Conservation (phyloP, 306 rosid species). For the Begonia peltatifolia region DNA sequence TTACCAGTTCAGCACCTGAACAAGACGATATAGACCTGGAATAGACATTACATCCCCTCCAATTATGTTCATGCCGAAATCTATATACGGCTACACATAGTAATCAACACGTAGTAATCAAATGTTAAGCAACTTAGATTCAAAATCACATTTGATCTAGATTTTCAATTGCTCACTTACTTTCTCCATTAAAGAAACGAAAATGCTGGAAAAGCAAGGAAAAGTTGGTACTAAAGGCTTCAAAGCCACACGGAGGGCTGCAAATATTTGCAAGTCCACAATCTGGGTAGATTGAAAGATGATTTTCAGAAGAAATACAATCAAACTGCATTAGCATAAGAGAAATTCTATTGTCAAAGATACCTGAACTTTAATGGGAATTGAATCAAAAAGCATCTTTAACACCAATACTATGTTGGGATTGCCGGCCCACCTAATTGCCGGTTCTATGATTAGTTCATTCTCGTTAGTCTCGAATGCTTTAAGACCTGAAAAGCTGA, state of each 20-base stretch:
- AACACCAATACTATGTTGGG: constrained; percentile 53
- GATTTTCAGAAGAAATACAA: constrained; percentile 14
- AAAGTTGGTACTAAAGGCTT: constrained; percentile 79
- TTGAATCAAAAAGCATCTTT: constrained; percentile 26
- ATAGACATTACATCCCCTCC: constrained; percentile 93
- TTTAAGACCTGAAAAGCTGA: constrained; percentile 49
- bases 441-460: constrained; percentile 69
- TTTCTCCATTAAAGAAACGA: constrained; percentile 76
- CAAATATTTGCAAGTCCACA: constrained; percentile 75
- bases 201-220: constrained; percentile 72
- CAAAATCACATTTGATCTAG: no score
- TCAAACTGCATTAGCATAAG: not conserved
- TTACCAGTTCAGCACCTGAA: constrained; percentile 64
- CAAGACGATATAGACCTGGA: constrained; percentile 65
- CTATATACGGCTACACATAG: constrained; percentile 64
- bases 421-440: constrained; percentile 80
- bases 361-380: constrained; percentile 56
- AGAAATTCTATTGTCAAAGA: constrained; percentile 3
- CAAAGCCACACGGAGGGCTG: constrained; percentile 44
- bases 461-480: constrained; percentile 69
- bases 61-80: constrained; percentile 63
- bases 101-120: no score
- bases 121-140: no score
- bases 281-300: constrained; percentile 39
- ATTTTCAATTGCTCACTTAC: constrained; percentile 13